These are phyloP conservation scores for Scleroderma bovista DNA, from an alignment of 768 basidiomycete genomes.

Conservation along the genomic window DNA sequence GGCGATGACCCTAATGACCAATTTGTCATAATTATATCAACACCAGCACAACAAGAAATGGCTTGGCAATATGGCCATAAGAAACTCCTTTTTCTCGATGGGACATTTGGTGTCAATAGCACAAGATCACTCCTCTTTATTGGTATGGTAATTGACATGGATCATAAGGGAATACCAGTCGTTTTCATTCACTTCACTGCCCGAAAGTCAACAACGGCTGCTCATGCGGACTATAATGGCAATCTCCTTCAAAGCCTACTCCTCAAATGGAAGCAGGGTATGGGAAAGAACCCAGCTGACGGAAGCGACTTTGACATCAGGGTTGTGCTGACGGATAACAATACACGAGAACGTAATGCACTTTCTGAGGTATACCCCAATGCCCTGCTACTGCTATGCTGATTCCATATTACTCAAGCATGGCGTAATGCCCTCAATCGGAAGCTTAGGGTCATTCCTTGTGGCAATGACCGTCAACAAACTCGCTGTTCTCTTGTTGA, in stretches of 20 bases:
- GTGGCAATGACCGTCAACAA: no score
- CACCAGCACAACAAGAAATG: background rate
- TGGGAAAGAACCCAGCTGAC: no score
- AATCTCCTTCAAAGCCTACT: no score
- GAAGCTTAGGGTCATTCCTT: no score
- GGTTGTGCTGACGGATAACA: constrained; percentile 12
- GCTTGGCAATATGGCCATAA: no score
- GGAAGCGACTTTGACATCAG: no score
- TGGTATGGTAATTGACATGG: constrained; percentile 28
- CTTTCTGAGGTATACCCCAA: constrained; percentile 25
- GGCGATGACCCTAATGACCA: background rate
- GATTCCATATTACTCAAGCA: constrained; percentile 33
- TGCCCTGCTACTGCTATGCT: constrained; percentile 31
- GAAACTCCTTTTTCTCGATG: no score
- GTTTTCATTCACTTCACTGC: constrained; percentile 31
- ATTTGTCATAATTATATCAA: background rate
- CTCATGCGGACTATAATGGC: constrained; percentile 24
- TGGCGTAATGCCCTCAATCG: constrained; percentile 25
- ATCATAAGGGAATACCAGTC: constrained; percentile 26
- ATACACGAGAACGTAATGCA: constrained; percentile 28
- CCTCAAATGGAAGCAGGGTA: no score
- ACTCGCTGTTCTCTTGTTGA: no score
- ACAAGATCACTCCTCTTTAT: constrained; percentile 24
- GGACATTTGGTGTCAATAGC: no score
- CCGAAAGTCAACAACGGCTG: constrained; percentile 18